phyloP scores from a whole-genome alignment of 2,329 filamentous ascomycete genomes.

The Penicillium vulpinum region DNA sequence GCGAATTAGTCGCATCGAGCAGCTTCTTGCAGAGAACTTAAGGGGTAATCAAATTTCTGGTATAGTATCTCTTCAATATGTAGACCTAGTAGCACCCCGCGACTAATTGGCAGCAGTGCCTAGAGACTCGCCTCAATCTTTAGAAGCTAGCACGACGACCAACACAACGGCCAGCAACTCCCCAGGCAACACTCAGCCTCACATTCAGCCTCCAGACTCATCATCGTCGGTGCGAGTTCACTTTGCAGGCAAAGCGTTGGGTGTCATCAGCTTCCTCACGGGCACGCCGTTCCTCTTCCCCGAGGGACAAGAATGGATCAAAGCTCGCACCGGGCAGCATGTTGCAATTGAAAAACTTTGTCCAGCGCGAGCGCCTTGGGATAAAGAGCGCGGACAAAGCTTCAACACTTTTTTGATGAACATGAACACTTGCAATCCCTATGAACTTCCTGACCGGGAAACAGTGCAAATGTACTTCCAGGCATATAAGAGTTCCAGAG shows the following conservation, averaged over 20 bases:
- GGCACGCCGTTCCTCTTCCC: conserved; percentile 54
- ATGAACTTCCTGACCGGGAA: conserved; percentile 40
- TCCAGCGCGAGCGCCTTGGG: conserved; percentile 35
- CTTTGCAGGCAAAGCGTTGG: conserved; percentile 51
- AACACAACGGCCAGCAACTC: conserved; percentile 19
- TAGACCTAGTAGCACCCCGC: neutral
- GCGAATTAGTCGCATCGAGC: conserved; percentile 45
- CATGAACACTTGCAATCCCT: conserved; percentile 19
- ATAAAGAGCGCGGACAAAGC: conserved; percentile 32
- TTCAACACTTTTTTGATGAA: conserved; percentile 23
- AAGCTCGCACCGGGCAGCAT: conserved; percentile 46
- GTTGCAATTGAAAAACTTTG: conserved; percentile 33
- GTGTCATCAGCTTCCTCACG: conserved; percentile 49
- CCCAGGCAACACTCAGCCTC: conserved; percentile 18
- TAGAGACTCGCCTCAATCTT: conserved; percentile 7
- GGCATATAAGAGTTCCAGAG: conserved; percentile 32
- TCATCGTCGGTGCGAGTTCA: conserved; percentile 44
- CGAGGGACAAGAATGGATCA: conserved; percentile 52
- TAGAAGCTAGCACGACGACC: conserved; percentile 11
- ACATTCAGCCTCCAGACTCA: conserved; percentile 20
- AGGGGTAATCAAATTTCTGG: conserved; percentile 20
- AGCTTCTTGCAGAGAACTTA: conserved; percentile 37
- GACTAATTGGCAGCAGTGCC: conserved; percentile 3
- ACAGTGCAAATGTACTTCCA: conserved; percentile 35
- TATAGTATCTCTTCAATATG: conserved; percentile 13